Conservation (phyloP, 2,329 filamentous ascomycete species). For the Microsporum canis region DNA sequence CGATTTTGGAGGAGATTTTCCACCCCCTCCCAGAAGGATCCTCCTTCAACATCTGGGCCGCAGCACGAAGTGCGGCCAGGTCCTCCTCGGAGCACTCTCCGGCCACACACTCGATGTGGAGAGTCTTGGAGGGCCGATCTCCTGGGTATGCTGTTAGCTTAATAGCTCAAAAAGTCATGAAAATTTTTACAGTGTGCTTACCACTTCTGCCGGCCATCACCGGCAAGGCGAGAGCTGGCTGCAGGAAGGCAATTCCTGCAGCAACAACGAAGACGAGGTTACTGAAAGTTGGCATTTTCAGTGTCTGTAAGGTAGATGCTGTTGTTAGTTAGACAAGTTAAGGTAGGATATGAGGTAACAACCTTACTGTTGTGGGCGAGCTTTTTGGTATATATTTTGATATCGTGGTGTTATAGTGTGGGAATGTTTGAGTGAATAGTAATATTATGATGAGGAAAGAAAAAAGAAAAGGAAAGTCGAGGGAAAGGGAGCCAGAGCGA, state of each 20-base stretch:
- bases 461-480: neutral
- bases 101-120: constrained; percentile 6
- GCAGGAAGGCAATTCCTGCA: neutral
- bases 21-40: constrained; percentile 5
- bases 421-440: neutral
- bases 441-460: neutral
- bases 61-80: neutral
- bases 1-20: constrained; percentile 7
- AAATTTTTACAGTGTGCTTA: neutral
- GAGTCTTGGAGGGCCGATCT: neutral
- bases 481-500: neutral
- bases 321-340: neutral
- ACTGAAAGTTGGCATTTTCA: neutral
- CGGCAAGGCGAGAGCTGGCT: neutral
- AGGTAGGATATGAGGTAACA: neutral
- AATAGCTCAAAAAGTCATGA: neutral
- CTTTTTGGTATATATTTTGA: neutral
- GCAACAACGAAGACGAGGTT: neutral
- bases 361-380: neutral
- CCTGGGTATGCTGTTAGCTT: neutral
- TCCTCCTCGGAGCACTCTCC: constrained; percentile 8
- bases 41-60: constrained; percentile 3
- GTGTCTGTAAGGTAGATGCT: neutral
- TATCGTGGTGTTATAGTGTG: neutral
- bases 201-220: neutral